These are phyloP conservation scores for Colletotrichum tropicale DNA, from an alignment of 2,329 filamentous ascomycete genomes.

Conservation along the genomic window DNA sequence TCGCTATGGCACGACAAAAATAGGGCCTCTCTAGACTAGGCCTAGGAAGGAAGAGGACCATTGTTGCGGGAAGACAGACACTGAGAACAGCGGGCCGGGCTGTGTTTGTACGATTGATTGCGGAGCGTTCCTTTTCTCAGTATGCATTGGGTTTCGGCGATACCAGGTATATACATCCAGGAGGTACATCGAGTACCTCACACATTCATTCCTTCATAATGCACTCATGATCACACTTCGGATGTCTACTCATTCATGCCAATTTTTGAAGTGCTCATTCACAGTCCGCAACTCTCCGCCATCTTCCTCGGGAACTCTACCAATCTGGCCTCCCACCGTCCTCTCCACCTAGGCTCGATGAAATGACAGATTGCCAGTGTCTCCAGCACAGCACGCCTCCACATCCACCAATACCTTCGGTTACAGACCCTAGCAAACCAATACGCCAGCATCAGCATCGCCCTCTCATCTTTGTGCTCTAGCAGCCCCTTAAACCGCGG, in stretches of 20 bases:
- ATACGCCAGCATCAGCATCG: constrained; percentile 59
- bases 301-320: not conserved
- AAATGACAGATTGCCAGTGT: constrained; percentile 53
- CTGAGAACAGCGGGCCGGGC: not conserved
- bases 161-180: not conserved
- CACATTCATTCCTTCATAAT: not conserved
- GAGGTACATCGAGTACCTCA: not conserved
- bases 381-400: constrained; percentile 48
- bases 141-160: not conserved
- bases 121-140: not conserved
- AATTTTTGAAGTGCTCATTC: not conserved
- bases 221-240: not conserved
- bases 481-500: constrained; percentile 49
- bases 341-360: constrained; percentile 24
- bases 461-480: constrained; percentile 53
- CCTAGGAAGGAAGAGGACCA: not conserved
- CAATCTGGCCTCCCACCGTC: not conserved
- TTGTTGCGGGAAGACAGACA: not conserved
- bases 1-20: not conserved
- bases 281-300: not conserved
- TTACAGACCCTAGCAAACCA: constrained; percentile 57
- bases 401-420: constrained; percentile 51
- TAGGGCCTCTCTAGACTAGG: not conserved
- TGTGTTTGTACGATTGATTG: not conserved
- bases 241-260: no score